A percentile compares a stretch with the other conserved stretches of the same genome.
phyloP scores from a whole-genome alignment of 2,329 filamentous ascomycete genomes.

The Phoma herbarum region DNA sequence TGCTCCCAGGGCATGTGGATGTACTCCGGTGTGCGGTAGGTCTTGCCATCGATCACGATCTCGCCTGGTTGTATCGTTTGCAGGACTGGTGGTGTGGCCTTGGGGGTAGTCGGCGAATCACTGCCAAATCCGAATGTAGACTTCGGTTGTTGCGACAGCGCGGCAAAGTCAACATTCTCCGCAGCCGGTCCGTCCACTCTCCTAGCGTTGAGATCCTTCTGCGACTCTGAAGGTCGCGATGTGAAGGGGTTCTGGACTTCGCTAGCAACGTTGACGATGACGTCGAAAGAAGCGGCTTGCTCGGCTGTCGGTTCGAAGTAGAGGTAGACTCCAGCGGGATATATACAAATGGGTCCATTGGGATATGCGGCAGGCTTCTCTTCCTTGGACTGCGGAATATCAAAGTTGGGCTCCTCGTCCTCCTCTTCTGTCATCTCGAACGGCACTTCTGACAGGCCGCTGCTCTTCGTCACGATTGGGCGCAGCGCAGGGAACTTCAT shows the following conservation, averaged over 20 bases:
- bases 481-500: constrained; percentile 60
- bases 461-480: constrained; percentile 43
- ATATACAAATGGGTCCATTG: constrained; percentile 82
- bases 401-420: constrained; percentile 64
- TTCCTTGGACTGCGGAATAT: constrained; percentile 66
- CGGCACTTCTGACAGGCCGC: constrained; percentile 64
- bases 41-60: constrained; percentile 36
- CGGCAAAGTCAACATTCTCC: constrained; percentile 48
- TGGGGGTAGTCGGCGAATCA: constrained; percentile 60
- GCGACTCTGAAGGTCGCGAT: constrained; percentile 36
- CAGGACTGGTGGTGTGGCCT: constrained; percentile 59
- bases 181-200: constrained; percentile 48
- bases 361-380: constrained; percentile 84
- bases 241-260: constrained; percentile 81
- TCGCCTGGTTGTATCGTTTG: constrained; percentile 40
- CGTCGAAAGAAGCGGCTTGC: constrained; percentile 79
- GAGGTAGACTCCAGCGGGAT: constrained; percentile 78
- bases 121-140: constrained; percentile 39
- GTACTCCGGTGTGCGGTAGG: constrained; percentile 71
- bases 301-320: constrained; percentile 83
- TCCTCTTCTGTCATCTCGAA: constrained; percentile 75
- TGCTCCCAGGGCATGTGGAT: constrained; percentile 90
- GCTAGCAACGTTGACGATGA: constrained; percentile 84
- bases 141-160: constrained; percentile 39
- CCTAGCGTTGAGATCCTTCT: constrained; percentile 49